phyloP scores from a whole-genome alignment of 2,329 filamentous ascomycete genomes.

The Stemphylium beticola region DNA sequence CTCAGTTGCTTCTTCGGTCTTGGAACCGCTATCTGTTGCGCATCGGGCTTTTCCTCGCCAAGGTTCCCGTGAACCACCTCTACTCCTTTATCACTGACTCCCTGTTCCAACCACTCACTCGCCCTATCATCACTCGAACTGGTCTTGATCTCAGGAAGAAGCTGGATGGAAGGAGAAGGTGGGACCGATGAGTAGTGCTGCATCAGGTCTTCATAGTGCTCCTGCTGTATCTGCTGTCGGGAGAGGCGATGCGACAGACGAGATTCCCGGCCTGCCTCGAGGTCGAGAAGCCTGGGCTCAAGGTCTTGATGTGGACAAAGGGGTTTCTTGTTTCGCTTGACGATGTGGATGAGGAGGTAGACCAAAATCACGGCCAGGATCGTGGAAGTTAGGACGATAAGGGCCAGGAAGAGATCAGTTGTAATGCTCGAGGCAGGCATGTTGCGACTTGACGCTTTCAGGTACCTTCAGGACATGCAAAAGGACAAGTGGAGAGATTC shows the following conservation, averaged over 20 bases:
- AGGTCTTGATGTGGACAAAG: neutral
- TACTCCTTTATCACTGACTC: neutral
- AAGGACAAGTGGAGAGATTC: neutral
- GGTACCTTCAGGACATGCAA: neutral
- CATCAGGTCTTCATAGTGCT: conserved; percentile 7
- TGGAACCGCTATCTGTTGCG: neutral
- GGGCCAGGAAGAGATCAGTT: conserved; percentile 18
- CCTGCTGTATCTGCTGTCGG: conserved; percentile 7
- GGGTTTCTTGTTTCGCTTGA: conserved; percentile 6
- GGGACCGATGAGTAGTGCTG: conserved; percentile 13
- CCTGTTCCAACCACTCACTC: conserved; percentile 26
- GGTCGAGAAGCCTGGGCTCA: conserved; percentile 3
- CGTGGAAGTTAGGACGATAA: conserved; percentile 20
- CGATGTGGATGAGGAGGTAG: conserved; percentile 19
- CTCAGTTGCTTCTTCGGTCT: conserved; percentile 8
- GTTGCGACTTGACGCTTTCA: neutral
- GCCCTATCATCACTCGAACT: conserved; percentile 19
- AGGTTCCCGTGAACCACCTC: conserved; percentile 10
- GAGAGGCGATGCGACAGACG: conserved; percentile 11
- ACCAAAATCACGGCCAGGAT: conserved; percentile 23
- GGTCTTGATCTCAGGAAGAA: conserved; percentile 17
- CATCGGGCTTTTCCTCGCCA: conserved; percentile 4
- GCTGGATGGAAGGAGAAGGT: conserved; percentile 15
- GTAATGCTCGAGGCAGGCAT: conserved; percentile 5
- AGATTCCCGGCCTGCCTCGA: conserved; percentile 3